A percentile compares a stretch with the other conserved stretches of the same genome.
Evolutionary conservation across 768 basidiomycete species (phyloP).

Genomic region (Clavaria fumosa): DNA sequence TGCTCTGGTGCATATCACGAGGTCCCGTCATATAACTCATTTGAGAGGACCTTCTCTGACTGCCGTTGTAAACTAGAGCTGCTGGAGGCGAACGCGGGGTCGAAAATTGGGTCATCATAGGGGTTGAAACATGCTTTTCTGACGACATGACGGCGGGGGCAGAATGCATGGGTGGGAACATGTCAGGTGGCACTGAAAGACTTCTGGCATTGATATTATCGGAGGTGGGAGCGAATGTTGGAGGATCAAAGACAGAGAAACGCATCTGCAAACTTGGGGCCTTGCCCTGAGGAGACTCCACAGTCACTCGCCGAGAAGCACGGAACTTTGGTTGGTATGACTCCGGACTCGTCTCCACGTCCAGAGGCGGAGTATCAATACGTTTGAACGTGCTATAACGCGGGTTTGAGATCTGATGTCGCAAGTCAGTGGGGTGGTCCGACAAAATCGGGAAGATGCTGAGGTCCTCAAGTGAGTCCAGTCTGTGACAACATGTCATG

Average conservation of each 20-base stretch:
- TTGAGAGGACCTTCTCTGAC: too few species aligned
- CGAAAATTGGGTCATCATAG: too few species aligned
- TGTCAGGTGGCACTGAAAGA: too few species aligned
- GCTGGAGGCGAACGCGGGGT: too few species aligned
- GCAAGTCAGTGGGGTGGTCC: not conserved
- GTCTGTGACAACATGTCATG: constrained; percentile 18
- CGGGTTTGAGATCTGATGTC: constrained; percentile 35
- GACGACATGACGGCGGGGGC: too few species aligned
- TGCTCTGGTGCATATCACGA: too few species aligned
- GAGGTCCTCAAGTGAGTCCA: constrained; percentile 42
- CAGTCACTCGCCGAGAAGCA: constrained; percentile 27
- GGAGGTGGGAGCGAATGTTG: constrained; percentile 19
- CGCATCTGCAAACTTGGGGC: constrained; percentile 40
- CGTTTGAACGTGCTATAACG: constrained; percentile 38
- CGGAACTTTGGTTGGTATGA: constrained; percentile 12
- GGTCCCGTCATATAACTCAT: too few species aligned
- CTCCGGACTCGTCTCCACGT: too few species aligned
- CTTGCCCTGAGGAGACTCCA: constrained; percentile 26
- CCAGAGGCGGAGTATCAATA: constrained; percentile 32
- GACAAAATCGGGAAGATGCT: constrained; percentile 17
- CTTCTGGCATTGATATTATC: constrained; percentile 17
- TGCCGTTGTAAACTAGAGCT: too few species aligned
- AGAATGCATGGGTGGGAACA: too few species aligned
- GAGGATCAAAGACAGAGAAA: constrained; percentile 34
- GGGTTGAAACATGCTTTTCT: too few species aligned